A percentile compares a stretch with the other conserved stretches of the same genome.
These are phyloP conservation scores for Taphrina betulina DNA, from an alignment of 1,139 yeast species.

Conservation along the genomic window DNA sequence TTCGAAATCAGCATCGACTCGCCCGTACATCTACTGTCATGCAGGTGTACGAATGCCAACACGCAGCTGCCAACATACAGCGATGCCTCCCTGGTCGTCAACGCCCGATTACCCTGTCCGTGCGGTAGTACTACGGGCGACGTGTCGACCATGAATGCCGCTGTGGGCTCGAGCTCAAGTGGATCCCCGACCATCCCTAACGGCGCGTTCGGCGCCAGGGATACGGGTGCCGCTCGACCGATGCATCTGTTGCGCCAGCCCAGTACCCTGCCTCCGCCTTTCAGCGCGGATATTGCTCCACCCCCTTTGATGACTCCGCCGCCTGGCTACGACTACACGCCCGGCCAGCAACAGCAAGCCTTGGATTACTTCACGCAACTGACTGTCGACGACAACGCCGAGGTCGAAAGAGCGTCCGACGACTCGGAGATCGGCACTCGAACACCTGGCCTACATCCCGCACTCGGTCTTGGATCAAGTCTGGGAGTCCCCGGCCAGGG, in stretches of 20 bases:
- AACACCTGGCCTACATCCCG: constrained; percentile 32
- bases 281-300: constrained; percentile 47
- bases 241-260: constrained; percentile 49
- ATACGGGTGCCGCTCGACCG: constrained; percentile 42
- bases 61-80: constrained; percentile 47
- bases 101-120: constrained; percentile 41
- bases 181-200: constrained; percentile 32
- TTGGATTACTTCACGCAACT: constrained; percentile 26
- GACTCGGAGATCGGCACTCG: constrained; percentile 31
- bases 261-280: constrained; percentile 51
- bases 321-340: constrained; percentile 39
- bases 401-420: constrained; percentile 23
- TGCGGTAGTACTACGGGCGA: constrained; percentile 34
- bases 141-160: constrained; percentile 10
- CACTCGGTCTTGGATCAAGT: constrained; percentile 2
- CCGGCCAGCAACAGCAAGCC: constrained; percentile 27
- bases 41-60: constrained; percentile 46
- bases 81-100: constrained; percentile 35
- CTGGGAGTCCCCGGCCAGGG: constrained; percentile 8
- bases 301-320: constrained; percentile 43
- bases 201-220: constrained; percentile 29
- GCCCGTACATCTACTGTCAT: constrained; percentile 73
- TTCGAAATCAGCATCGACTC: constrained; percentile 90
- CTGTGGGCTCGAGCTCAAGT: neutral
- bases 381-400: constrained; percentile 17